These are phyloP conservation scores for Solanum hybrid DNA, from an alignment of 305 asterid genomes.

Conservation along the genomic window DNA sequence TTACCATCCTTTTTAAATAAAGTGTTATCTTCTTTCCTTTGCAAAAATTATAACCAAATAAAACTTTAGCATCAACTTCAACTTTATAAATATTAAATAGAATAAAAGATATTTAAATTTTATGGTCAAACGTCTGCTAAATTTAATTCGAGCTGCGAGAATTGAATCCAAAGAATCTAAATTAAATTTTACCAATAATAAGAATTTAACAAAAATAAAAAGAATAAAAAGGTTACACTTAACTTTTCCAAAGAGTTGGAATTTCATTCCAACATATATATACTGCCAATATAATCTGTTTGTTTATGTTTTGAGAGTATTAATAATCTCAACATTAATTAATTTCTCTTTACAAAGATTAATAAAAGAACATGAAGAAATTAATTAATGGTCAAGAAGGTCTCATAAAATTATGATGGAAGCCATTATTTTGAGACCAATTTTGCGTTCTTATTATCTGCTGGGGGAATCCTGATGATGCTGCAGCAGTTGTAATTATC, in stretches of 20 bases:
- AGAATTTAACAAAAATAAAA: background rate
- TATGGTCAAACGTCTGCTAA: background rate
- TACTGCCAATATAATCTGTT: background rate
- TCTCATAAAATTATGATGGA: slow-evolving; percentile 43
- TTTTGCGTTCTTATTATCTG: slow-evolving; percentile 41
- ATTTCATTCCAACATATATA: background rate
- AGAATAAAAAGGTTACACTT: background rate
- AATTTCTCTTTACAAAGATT: background rate
- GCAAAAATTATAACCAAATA: background rate
- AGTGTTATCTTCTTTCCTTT: background rate
- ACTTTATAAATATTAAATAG: background rate
- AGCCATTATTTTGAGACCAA: slow-evolving; percentile 63
- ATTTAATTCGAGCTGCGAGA: background rate
- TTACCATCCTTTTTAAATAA: background rate
- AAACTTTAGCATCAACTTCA: background rate
- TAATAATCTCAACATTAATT: background rate
- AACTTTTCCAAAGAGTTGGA: slow-evolving; percentile 3
- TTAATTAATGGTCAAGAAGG: slow-evolving; percentile 26
- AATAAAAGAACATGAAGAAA: background rate
- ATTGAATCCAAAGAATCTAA: background rate
- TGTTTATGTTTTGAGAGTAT: background rate
- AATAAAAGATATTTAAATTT: background rate
- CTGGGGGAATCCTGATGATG: slow-evolving; percentile 87
- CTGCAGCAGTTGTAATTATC: slow-evolving; percentile 75
- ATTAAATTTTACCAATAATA: background rate